Evolutionary conservation across 2,329 filamentous ascomycete genomes (phyloP).

Genomic region (Coccinonectria pachysandricola): DNA sequence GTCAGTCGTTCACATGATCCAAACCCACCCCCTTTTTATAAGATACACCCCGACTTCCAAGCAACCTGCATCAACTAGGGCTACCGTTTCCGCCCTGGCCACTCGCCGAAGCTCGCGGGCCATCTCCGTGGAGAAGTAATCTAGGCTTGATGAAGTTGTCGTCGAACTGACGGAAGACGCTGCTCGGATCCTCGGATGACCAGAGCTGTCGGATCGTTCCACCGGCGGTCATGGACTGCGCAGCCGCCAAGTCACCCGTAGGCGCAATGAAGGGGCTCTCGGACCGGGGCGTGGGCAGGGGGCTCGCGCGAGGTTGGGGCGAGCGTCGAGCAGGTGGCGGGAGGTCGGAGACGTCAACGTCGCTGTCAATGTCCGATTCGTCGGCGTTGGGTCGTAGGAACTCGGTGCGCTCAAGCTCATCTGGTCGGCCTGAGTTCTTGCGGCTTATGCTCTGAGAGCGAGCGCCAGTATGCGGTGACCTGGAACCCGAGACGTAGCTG

Average conservation of each 20-base stretch:
- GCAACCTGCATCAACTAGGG: slow-evolving; percentile 9
- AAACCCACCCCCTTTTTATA: slow-evolving; percentile 4
- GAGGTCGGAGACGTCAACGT: slow-evolving; percentile 57
- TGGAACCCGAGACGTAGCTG: slow-evolving; percentile 44
- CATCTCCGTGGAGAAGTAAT: slow-evolving; percentile 65
- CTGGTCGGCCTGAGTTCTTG: slow-evolving; percentile 35
- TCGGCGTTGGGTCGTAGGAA: slow-evolving; percentile 40
- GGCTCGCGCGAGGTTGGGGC: slow-evolving; percentile 22
- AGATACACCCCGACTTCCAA: slow-evolving; percentile 3
- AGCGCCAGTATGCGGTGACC: slow-evolving; percentile 34
- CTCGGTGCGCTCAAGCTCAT: slow-evolving; percentile 46
- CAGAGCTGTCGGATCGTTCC: slow-evolving; percentile 74
- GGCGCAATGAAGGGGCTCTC: slow-evolving; percentile 23
- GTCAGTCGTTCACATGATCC: neutral
- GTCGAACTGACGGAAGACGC: slow-evolving; percentile 83
- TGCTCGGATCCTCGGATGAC: slow-evolving; percentile 77
- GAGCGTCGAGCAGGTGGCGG: slow-evolving; percentile 47
- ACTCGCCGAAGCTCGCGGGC: slow-evolving; percentile 10
- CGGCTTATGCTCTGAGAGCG: slow-evolving; percentile 41
- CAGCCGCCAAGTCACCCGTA: slow-evolving; percentile 17
- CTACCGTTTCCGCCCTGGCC: slow-evolving; percentile 19
- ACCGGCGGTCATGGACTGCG: slow-evolving; percentile 57
- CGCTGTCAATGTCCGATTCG: slow-evolving; percentile 51
- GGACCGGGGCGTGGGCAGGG: slow-evolving; percentile 14
- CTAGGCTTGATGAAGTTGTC: slow-evolving; percentile 95